phyloP scores from a whole-genome alignment of 768 basidiomycete genomes.

The Xerocomellus chrysenteron region DNA sequence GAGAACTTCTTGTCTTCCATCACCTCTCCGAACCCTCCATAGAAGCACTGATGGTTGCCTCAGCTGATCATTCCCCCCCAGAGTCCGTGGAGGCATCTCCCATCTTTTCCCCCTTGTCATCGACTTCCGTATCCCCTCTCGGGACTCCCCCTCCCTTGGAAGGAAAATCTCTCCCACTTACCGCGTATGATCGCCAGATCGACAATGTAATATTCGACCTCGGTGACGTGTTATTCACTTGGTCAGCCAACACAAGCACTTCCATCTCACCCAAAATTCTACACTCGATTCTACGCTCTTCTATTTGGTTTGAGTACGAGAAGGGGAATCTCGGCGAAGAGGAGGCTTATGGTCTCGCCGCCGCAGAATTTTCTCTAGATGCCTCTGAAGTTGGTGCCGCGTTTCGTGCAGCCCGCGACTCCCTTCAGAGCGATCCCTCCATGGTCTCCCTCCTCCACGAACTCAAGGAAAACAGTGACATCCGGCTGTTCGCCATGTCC shows the following conservation, averaged over 20 bases:
- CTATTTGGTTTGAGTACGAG: slow-evolving; percentile 23
- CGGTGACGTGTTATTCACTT: slow-evolving; percentile 24
- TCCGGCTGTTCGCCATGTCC: slow-evolving; percentile 24
- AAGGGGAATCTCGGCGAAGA: slow-evolving; percentile 19
- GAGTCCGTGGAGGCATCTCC: not conserved
- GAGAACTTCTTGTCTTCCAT: not conserved
- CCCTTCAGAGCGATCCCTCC: slow-evolving; percentile 9
- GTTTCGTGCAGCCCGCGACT: slow-evolving; percentile 2
- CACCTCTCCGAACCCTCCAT: not conserved
- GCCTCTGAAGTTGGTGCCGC: slow-evolving; percentile 9
- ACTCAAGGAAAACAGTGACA: slow-evolving; percentile 3
- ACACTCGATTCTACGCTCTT: slow-evolving; percentile 13
- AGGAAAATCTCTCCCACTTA: not conserved
- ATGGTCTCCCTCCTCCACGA: slow-evolving; percentile 19
- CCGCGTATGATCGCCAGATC: slow-evolving; percentile 10
- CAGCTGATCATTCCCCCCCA: not conserved
- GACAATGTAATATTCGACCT: slow-evolving; percentile 26
- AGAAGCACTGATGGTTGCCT: not conserved
- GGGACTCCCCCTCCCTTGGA: slow-evolving; percentile 2
- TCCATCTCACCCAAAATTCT: slow-evolving; percentile 14
- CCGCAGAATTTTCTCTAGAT: slow-evolving; percentile 18
- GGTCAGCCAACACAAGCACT: slow-evolving; percentile 16
- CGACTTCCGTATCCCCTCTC: slow-evolving; percentile 2
- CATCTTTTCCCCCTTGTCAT: not conserved
- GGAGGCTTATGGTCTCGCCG: slow-evolving; percentile 4